phyloP scores from a whole-genome alignment of 352 stramenopile genomes.

The Globisporangium nunn region DNA sequence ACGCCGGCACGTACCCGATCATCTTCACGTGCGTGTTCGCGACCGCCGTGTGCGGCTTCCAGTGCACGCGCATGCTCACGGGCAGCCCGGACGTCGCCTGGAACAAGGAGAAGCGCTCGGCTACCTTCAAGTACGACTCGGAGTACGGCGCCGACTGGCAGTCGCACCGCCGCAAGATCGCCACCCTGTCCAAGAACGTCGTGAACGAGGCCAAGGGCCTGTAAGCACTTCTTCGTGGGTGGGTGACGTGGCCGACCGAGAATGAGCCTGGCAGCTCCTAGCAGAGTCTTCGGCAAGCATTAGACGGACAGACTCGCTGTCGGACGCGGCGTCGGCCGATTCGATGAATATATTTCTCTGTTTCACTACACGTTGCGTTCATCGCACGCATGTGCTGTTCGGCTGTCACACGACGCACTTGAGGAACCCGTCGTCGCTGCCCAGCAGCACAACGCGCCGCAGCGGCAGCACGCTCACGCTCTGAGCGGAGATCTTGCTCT shows the following conservation, averaged over 20 bases:
- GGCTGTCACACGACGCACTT: slow-evolving; percentile 29
- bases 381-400: neutral
- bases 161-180: slow-evolving; percentile 67
- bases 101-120: slow-evolving; percentile 72
- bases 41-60: slow-evolving; percentile 54
- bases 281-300: neutral
- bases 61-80: slow-evolving; percentile 62
- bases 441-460: slow-evolving; percentile 51
- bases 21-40: slow-evolving; percentile 61
- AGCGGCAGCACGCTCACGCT: slow-evolving; percentile 45
- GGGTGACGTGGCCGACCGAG: too few species aligned
- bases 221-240: slow-evolving; percentile 10
- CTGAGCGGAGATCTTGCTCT: slow-evolving; percentile 35
- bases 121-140: slow-evolving; percentile 66
- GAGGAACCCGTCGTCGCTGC: slow-evolving; percentile 57
- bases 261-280: too few species aligned
- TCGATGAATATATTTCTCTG: slow-evolving; percentile 3
- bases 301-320: neutral
- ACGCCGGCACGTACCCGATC: slow-evolving; percentile 74
- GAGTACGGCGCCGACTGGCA: slow-evolving; percentile 58
- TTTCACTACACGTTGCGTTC: slow-evolving; percentile 6
- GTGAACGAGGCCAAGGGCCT: slow-evolving; percentile 78
- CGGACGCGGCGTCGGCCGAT: neutral
- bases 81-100: slow-evolving; percentile 71
- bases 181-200: slow-evolving; percentile 63